Evolutionary conservation across 176 grass and related monocot genomes (phyloP), one percentile per base, ranked within the genome.

Genomic region (Ensete ventricosum): DNA sequence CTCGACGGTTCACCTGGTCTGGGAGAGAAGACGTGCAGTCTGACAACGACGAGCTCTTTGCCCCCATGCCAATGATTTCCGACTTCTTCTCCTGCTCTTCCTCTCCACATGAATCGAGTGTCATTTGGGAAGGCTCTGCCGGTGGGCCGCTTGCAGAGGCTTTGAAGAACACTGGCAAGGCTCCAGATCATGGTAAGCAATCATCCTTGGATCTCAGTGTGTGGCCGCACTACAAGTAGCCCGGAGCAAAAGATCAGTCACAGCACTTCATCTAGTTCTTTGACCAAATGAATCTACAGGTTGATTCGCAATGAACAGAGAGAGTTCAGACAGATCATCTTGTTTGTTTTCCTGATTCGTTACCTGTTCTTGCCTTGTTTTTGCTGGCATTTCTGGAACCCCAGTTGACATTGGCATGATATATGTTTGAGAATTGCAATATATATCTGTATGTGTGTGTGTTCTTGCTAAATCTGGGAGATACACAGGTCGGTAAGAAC

Each of bases 191-290:
- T 60, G 57, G 3, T n/a, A 60, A 60, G 19, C 17, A 21, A 60
- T 29, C 63, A 65, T 29, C 63, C 26, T 65, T 24, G 63, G 63
- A 65, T 65, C 63, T 65, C 63, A 65, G 22, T 27, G 23, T 65
- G 22, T 12, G 62, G 23, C 26, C 24, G 17, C 62, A 65, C 21
- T 11, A 65, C 62, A 65, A 26, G 62, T 26, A 65, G 62, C 62
- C n/a, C 62, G 27, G 26, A 65, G 62, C 63, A 65, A 3, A 65
- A 65, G 63, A 19, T 7, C 58, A 20, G 2, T 62, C 17, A 20
- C 17, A 27, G 63, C n/a, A 65, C 14, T 62, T 65, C 1, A 14
- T 65, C 2, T 24, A 14, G 19, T 23, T 23, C 63, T 65, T 29
- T 65, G 22, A 65, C 63, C 26, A 6, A 26, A 23, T 26, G 26